Evolutionary conservation across 352 stramenopile genomes (phyloP).

Genomic region (Globisporangium spinosum): DNA sequence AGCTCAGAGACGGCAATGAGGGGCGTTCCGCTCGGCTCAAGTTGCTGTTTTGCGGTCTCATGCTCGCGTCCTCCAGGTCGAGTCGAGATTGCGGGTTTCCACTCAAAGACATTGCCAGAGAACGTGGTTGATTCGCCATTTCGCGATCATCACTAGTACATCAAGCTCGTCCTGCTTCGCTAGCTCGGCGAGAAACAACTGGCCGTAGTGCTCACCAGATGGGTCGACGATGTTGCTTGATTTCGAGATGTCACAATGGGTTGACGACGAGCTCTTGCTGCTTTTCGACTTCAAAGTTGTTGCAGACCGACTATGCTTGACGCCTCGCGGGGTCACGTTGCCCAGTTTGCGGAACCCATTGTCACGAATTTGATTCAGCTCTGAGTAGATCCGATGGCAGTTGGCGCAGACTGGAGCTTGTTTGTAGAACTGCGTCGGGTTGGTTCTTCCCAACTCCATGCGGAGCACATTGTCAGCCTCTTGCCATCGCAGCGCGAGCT

Average conservation of each 20-base stretch:
- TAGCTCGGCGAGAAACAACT: conserved; percentile 65
- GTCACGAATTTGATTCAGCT: conserved; percentile 50
- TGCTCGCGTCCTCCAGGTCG: conserved; percentile 9
- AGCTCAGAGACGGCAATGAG: conserved; percentile 11
- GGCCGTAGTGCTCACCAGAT: conserved; percentile 37
- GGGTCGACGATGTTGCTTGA: background rate
- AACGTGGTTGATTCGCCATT: background rate
- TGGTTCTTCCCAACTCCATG: conserved; percentile 55
- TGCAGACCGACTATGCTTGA: conserved; percentile 2
- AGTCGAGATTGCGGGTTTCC: conserved; percentile 2
- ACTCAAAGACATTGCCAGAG: no score
- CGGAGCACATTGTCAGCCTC: conserved; percentile 60
- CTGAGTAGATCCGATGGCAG: conserved; percentile 65
- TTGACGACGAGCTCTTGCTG: conserved; percentile 2
- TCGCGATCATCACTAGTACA: background rate
- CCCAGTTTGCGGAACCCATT: conserved; percentile 32
- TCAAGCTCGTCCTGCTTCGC: conserved; percentile 33
- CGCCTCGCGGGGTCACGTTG: background rate
- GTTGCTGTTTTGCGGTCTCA: conserved; percentile 2
- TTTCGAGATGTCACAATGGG: background rate
- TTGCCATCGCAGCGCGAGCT: conserved; percentile 49
- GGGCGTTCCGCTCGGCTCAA: conserved; percentile 5
- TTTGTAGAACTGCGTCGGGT: conserved; percentile 77
- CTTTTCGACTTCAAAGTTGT: background rate
- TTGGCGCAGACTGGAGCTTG: conserved; percentile 70